Conservation (phyloP, 2,329 filamentous ascomycete species). For the Knoxdaviesia proteae region DNA sequence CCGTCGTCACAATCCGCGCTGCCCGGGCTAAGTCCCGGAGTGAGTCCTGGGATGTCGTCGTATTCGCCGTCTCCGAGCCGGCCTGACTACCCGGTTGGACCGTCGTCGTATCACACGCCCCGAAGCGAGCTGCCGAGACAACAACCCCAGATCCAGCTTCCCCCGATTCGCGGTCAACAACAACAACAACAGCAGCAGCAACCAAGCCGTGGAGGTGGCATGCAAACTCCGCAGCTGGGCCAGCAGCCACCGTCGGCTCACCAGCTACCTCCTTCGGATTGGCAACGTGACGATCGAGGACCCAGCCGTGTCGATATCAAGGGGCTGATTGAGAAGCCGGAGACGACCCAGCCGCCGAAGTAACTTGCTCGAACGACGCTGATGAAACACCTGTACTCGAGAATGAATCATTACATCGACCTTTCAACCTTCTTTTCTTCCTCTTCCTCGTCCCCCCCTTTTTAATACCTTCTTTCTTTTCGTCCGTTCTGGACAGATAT, state of each 20-base stretch:
- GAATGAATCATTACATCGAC: not conserved
- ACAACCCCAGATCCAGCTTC: slow-evolving; percentile 15
- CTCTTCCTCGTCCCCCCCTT: not conserved
- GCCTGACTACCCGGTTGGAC: slow-evolving; percentile 20
- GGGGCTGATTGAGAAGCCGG: slow-evolving; percentile 38
- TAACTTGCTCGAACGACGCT: slow-evolving; percentile 5
- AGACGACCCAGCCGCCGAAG: slow-evolving; percentile 13
- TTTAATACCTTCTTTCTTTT: not conserved
- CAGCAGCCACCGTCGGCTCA: too few species aligned
- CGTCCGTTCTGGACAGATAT: not conserved
- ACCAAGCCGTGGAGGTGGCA: slow-evolving; percentile 1
- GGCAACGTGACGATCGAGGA: slow-evolving; percentile 25
- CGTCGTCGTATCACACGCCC: slow-evolving; percentile 29
- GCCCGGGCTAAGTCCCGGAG: slow-evolving; percentile 18
- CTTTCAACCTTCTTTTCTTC: not conserved
- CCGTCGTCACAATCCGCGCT: slow-evolving; percentile 4
- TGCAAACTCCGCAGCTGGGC: not conserved
- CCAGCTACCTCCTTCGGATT: slow-evolving; percentile 7
- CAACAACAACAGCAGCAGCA: not conserved
- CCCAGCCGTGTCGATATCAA: slow-evolving; percentile 36
- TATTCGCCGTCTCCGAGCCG: slow-evolving; percentile 25
- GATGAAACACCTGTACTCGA: not conserved
- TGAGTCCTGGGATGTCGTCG: slow-evolving; percentile 20
- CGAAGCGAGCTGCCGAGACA: slow-evolving; percentile 25
- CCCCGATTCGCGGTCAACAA: slow-evolving; percentile 22